Conservation (phyloP, 1,139 yeast genomes). For the Lodderomyces metapsilosis region DNA sequence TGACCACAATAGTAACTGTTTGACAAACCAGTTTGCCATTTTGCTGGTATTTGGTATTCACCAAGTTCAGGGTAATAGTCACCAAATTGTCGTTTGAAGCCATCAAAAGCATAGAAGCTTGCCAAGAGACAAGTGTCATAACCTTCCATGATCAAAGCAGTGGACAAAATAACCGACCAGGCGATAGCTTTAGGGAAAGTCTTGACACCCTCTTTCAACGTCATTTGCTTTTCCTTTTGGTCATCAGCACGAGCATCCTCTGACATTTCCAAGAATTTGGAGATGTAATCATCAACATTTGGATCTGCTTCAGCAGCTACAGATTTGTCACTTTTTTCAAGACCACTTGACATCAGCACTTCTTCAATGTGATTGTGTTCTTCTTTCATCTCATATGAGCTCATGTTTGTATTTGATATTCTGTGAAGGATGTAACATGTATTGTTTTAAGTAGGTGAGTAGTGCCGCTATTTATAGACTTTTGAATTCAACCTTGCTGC, state of each 20-base stretch:
- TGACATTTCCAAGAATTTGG: constrained; percentile 44
- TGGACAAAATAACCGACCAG: constrained; percentile 41
- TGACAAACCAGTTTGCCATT: constrained; percentile 47
- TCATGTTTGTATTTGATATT: no score
- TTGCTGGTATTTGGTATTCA: constrained; percentile 39
- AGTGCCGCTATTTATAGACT: not conserved
- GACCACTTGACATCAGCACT: constrained; percentile 13
- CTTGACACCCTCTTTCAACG: constrained; percentile 40
- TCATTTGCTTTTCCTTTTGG: constrained; percentile 40
- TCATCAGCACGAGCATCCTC: constrained; percentile 40
- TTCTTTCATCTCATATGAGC: constrained; percentile 9
- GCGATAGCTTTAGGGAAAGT: constrained; percentile 42
- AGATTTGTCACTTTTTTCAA: constrained; percentile 1
- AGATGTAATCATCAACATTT: constrained; percentile 32
- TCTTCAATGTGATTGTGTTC: constrained; percentile 15
- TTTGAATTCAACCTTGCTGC: not conserved
- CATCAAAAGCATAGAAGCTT: constrained; percentile 38
- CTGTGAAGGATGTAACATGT: no score
- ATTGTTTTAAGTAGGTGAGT: not conserved
- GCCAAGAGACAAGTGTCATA: constrained; percentile 38
- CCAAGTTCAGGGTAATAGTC: constrained; percentile 22
- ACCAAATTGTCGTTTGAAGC: constrained; percentile 36
- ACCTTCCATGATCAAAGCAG: constrained; percentile 46
- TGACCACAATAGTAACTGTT: constrained; percentile 47
- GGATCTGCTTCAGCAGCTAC: constrained; percentile 17